These are phyloP conservation scores for Huntiella moniliformis DNA, from an alignment of 2,329 filamentous ascomycete species.

Conservation along the genomic window DNA sequence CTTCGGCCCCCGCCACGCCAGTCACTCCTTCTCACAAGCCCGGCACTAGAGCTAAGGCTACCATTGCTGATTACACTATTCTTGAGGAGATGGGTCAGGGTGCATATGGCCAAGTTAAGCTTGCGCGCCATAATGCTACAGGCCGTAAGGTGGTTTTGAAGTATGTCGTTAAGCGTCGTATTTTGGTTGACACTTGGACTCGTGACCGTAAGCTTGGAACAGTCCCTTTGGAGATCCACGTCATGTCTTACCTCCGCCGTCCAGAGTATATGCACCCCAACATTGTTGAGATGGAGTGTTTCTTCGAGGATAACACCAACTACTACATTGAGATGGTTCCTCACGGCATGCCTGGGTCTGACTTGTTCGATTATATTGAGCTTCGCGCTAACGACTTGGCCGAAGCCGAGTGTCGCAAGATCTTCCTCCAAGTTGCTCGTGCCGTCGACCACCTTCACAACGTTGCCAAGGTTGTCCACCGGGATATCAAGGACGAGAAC, in stretches of 20 bases:
- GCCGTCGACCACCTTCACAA: slow-evolving; percentile 84
- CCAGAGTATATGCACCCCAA: slow-evolving; percentile 50
- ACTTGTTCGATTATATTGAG: slow-evolving; percentile 97
- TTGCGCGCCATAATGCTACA: slow-evolving; percentile 67
- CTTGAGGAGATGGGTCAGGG: slow-evolving; percentile 97
- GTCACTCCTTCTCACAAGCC: slow-evolving; percentile 42
- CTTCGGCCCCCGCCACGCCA: slow-evolving; percentile 2
- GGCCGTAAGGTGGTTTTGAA: slow-evolving; percentile 84
- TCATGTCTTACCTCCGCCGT: slow-evolving; percentile 75
- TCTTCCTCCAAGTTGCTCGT: slow-evolving; percentile 81
- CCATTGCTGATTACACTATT: slow-evolving; percentile 76
- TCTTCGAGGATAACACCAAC: slow-evolving; percentile 67
- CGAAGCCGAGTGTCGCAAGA: slow-evolving; percentile 79
- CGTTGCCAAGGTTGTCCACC: slow-evolving; percentile 79
- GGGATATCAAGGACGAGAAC: slow-evolving; percentile 98
- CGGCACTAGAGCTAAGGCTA: slow-evolving; percentile 17
- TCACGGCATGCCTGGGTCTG: slow-evolving; percentile 90
- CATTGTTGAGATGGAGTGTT: slow-evolving; percentile 55
- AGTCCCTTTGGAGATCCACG: slow-evolving; percentile 90
- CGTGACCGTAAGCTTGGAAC: slow-evolving; percentile 82
- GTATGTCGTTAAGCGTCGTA: slow-evolving; percentile 91
- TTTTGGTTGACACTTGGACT: slow-evolving; percentile 96
- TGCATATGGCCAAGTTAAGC: slow-evolving; percentile 92
- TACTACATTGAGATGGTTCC: slow-evolving; percentile 99
- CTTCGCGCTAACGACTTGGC: slow-evolving; percentile 80